These are phyloP conservation scores for Skeletonema tropicum DNA, from an alignment of 108 stramenopile species.

Conservation along the genomic window DNA sequence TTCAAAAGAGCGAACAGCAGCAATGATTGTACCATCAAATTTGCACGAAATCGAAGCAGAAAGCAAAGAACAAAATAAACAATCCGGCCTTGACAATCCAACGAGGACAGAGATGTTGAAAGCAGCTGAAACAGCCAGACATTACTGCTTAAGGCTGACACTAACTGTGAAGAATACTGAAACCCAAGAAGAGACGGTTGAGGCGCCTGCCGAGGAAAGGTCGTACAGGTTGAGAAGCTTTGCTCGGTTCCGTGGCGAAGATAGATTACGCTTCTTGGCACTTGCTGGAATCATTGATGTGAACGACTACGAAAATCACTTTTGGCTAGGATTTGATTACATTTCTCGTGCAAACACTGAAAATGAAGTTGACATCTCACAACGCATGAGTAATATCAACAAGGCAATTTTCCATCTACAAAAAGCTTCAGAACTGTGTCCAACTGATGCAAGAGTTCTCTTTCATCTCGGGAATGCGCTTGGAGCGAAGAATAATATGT, in stretches of 20 bases:
- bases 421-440: slow-evolving; percentile 34
- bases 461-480: slow-evolving; percentile 43
- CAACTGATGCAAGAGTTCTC: slow-evolving; percentile 34
- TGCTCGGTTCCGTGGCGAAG: slow-evolving; percentile 20
- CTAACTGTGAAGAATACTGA: slow-evolving; percentile 20
- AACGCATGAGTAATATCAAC: slow-evolving; percentile 40
- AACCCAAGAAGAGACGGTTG: neutral
- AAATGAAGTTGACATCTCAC: slow-evolving; percentile 13
- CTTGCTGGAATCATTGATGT: slow-evolving; percentile 43
- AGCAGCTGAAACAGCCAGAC: slow-evolving; percentile 33
- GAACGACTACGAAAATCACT: slow-evolving; percentile 40
- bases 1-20: slow-evolving; percentile 39
- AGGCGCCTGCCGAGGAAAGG: slow-evolving; percentile 42
- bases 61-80: neutral
- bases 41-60: slow-evolving; percentile 16
- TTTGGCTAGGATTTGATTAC: slow-evolving; percentile 47
- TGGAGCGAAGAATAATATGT: slow-evolving; percentile 18
- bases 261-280: slow-evolving; percentile 36
- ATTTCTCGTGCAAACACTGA: slow-evolving; percentile 34
- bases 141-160: slow-evolving; percentile 40
- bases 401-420: slow-evolving; percentile 41
- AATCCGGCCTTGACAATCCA: slow-evolving; percentile 16
- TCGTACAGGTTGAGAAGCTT: slow-evolving; percentile 38
- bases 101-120: slow-evolving; percentile 34
- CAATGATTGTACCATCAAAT: slow-evolving; percentile 41